Percentiles rank a stretch among this genome's conserved stretches.
Evolutionary conservation across 192 early-diverging fungal genomes (phyloP).

Genomic region (Bifiguratus adelaidae): DNA sequence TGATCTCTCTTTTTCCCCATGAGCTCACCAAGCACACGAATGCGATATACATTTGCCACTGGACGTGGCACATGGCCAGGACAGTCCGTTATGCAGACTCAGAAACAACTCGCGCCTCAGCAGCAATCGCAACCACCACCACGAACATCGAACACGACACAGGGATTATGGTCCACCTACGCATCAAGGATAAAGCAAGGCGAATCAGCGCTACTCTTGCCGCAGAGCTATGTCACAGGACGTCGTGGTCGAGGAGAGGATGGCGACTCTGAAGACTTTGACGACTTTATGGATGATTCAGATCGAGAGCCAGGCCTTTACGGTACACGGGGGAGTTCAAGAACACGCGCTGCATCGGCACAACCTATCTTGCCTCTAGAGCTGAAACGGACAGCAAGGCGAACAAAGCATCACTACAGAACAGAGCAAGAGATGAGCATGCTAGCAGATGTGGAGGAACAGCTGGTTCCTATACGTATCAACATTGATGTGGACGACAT

Average conservation of each 20-base stretch:
- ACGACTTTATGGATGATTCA: constrained; percentile 31
- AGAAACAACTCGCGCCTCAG: no score
- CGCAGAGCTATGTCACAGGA: constrained; percentile 18
- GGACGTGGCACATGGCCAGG: no score
- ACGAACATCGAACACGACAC: neutral
- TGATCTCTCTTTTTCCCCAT: no score
- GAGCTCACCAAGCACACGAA: no score
- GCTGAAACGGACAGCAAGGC: constrained; percentile 14
- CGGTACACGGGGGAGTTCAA: neutral
- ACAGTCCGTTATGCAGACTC: no score
- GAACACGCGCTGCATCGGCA: constrained; percentile 5
- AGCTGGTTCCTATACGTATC: constrained; percentile 81
- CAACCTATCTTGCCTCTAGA: neutral
- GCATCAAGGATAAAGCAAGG: constrained; percentile 33
- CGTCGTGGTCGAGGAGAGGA: constrained; percentile 22
- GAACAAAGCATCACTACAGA: constrained; percentile 19
- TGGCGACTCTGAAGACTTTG: constrained; percentile 31
- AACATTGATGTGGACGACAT: constrained; percentile 83
- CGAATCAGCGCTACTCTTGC: constrained; percentile 36
- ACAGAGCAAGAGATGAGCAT: constrained; percentile 29
- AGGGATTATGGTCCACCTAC: constrained; percentile 37
- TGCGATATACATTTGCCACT: no score
- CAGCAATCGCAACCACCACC: no score
- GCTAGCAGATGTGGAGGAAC: constrained; percentile 57
- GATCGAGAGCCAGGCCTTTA: constrained; percentile 10